These are phyloP conservation scores for Cicer yamashitae DNA, from an alignment of 306 rosid genomes.

Conservation along the genomic window DNA sequence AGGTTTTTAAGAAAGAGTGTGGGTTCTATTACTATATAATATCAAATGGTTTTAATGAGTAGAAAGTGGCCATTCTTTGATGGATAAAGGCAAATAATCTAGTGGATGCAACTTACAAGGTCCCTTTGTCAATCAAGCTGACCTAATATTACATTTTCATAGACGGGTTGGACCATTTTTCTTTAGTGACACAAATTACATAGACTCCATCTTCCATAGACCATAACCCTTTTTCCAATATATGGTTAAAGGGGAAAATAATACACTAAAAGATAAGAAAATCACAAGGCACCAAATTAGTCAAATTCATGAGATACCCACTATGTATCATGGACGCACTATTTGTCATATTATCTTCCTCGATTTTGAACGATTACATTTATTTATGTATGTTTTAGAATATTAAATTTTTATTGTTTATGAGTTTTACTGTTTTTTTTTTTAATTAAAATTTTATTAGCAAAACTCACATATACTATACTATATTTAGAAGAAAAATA, in stretches of 20 bases:
- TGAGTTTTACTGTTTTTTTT: not conserved
- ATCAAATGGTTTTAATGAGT: conserved; percentile 37
- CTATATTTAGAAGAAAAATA: too few species aligned
- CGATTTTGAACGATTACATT: not conserved
- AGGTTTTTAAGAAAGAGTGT: conserved; percentile 9
- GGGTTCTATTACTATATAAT: not conserved
- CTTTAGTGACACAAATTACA: conserved; percentile 39
- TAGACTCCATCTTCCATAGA: conserved; percentile 25
- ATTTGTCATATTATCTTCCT: conserved; percentile 47
- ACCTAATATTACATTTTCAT: conserved; percentile 44
- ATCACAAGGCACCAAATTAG: conserved; percentile 65
- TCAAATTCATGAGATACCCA: conserved; percentile 87
- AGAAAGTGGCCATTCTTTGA: conserved; percentile 42
- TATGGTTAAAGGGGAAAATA: conserved; percentile 9
- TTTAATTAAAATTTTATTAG: too few species aligned
- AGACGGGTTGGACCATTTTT: conserved; percentile 48
- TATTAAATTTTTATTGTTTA: conserved; percentile 22
- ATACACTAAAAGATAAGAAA: conserved; percentile 30
- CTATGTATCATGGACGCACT: conserved; percentile 58
- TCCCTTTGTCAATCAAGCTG: conserved; percentile 40
- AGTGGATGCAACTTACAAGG: conserved; percentile 41
- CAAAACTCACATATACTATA: too few species aligned
- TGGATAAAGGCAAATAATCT: conserved; percentile 36
- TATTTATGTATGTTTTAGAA: not conserved
- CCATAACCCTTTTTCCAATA: conserved; percentile 24